These are phyloP conservation scores for Sergeia podlipaevii DNA, from an alignment of 208 protist genomes.

Conservation along the genomic window DNA sequence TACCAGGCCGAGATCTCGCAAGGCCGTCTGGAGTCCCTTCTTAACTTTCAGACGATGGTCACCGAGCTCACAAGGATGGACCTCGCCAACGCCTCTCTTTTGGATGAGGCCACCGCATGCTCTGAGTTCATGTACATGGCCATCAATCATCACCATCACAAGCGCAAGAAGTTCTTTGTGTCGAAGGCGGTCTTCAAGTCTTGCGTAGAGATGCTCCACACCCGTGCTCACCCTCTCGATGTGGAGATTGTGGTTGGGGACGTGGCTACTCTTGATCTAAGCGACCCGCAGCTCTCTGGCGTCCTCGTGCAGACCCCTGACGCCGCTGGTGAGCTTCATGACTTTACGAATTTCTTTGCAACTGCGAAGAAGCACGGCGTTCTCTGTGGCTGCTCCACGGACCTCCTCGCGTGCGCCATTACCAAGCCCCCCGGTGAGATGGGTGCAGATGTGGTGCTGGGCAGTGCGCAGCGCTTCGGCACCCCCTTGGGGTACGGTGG, in stretches of 20 bases:
- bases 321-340: conserved; percentile 81
- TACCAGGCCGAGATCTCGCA: conserved; percentile 96
- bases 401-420: conserved; percentile 93
- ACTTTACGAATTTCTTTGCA: conserved; percentile 74
- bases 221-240: conserved; percentile 69
- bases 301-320: conserved; percentile 95
- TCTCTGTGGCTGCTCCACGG: conserved; percentile 82
- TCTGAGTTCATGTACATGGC: conserved; percentile 68
- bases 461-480: conserved; percentile 95
- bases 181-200: conserved; percentile 51
- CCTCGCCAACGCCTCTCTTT: conserved; percentile 95
- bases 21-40: conserved; percentile 96
- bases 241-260: conserved; percentile 90
- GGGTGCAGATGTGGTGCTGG: conserved; percentile 94
- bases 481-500: conserved; percentile 95
- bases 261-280: conserved; percentile 48
- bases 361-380: conserved; percentile 51
- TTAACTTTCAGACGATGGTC: conserved; percentile 98
- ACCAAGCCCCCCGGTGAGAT: conserved; percentile 93
- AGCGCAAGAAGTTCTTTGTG: conserved; percentile 66
- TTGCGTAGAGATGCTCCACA: conserved; percentile 72
- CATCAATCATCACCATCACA: conserved; percentile 43
- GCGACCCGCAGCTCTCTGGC: conserved; percentile 63
- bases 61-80: conserved; percentile 94
- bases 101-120: conserved; percentile 91